phyloP scores from a whole-genome alignment of 805 yeast genomes.

The Lipomyces sp. region DNA sequence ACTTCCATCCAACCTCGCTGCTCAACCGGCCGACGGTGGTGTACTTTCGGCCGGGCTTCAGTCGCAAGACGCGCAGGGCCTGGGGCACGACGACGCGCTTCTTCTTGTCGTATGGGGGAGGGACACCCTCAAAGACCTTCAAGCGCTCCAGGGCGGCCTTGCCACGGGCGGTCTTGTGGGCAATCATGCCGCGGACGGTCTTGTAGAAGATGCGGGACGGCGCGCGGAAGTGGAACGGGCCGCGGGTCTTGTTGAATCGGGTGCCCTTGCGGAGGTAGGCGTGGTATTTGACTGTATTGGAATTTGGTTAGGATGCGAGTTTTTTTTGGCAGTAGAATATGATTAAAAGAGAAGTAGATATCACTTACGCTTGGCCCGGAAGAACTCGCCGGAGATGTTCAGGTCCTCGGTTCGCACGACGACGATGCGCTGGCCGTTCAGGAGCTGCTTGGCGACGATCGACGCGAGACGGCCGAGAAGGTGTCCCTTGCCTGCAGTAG shows the following conservation, averaged over 20 bases:
- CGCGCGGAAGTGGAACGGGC: constrained; percentile 99
- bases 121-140: constrained; percentile 99
- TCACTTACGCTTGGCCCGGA: constrained; percentile 82
- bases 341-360: not conserved
- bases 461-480: constrained; percentile 99
- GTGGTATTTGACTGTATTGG: constrained; percentile 90
- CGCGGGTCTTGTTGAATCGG: constrained; percentile 96
- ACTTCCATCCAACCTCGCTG: constrained; percentile 98
- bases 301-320: no score
- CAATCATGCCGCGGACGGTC: constrained; percentile 98
- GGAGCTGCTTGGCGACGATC: constrained; percentile 95
- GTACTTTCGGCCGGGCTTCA: constrained; percentile 99
- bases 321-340: no score
- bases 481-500: constrained; percentile 71
- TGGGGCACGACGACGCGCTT: constrained; percentile 99
- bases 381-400: constrained; percentile 99
- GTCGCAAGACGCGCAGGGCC: constrained; percentile 98
- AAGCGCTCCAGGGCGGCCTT: constrained; percentile 99
- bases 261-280: constrained; percentile 99
- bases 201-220: constrained; percentile 99
- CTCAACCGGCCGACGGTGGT: constrained; percentile 96
- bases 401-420: constrained; percentile 95
- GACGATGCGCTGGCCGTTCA: constrained; percentile 97
- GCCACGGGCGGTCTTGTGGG: constrained; percentile 99
- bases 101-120: constrained; percentile 99